These are phyloP conservation scores for Tetrapisispora phaffii DNA, from an alignment of 805 yeast genomes.

Conservation along the genomic window DNA sequence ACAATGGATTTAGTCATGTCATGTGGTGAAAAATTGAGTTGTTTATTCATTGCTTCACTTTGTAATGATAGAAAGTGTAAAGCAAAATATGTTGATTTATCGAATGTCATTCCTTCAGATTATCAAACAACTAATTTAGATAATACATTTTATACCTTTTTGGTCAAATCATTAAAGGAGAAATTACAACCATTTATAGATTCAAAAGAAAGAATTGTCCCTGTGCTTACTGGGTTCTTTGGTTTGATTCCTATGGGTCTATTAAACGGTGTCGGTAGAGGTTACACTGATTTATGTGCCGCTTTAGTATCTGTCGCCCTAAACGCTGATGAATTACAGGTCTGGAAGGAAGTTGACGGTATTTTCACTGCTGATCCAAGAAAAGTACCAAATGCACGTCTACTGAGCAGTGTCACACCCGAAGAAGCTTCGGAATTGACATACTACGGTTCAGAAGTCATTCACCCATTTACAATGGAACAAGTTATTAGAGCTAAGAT, in stretches of 20 bases:
- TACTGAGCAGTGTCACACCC: conserved; percentile 83
- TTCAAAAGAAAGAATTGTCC: conserved; percentile 41
- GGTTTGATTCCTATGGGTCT: conserved; percentile 95
- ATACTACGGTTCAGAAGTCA: conserved; percentile 94
- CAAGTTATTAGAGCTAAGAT: conserved; percentile 93
- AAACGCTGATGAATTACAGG: conserved; percentile 87
- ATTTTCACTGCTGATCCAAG: conserved; percentile 98
- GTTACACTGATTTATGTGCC: conserved; percentile 96
- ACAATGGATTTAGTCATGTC: conserved; percentile 87
- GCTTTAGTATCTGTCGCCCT: conserved; percentile 91
- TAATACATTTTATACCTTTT: conserved; percentile 48
- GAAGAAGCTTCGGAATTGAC: conserved; percentile 98
- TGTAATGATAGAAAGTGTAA: conserved; percentile 74
- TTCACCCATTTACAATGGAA: conserved; percentile 98
- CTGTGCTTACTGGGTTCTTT: conserved; percentile 92
- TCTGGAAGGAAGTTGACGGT: conserved; percentile 99
- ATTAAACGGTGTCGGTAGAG: conserved; percentile 88
- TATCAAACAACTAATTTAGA: conserved; percentile 51
- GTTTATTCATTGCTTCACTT: conserved; percentile 78
- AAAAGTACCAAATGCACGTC: conserved; percentile 81
- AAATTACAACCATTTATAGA: conserved; percentile 36
- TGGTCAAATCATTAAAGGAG: conserved; percentile 44
- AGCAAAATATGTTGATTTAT: conserved; percentile 71
- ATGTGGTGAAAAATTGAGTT: conserved; percentile 86
- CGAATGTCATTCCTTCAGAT: conserved; percentile 58